Evolutionary conservation across 2,329 filamentous ascomycete species (phyloP).

Genomic region (Rugonectria rugulosa): DNA sequence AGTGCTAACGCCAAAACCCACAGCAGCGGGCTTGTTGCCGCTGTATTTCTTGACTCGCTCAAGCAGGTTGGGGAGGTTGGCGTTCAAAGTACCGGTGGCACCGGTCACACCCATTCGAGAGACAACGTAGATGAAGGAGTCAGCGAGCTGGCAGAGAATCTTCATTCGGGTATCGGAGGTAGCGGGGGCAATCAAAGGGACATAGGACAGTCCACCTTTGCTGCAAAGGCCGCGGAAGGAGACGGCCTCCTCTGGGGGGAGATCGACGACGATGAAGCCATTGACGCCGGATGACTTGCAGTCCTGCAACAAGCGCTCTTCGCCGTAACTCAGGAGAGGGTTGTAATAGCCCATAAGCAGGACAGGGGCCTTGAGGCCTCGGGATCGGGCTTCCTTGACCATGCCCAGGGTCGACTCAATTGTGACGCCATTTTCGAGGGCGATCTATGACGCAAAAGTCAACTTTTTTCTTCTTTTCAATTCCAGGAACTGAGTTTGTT

Average conservation of each 20-base stretch:
- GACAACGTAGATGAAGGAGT: slow-evolving; percentile 99
- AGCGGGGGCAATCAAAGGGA: slow-evolving; percentile 93
- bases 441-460: slow-evolving; percentile 56
- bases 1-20: slow-evolving; percentile 96
- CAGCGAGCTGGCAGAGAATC: slow-evolving; percentile 92
- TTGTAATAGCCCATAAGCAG: slow-evolving; percentile 99
- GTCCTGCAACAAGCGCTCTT: slow-evolving; percentile 86
- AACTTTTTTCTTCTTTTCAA: slow-evolving; percentile 7
- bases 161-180: slow-evolving; percentile 95
- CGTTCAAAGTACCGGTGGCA: slow-evolving; percentile 82
- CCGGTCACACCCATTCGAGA: slow-evolving; percentile 97
- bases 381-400: slow-evolving; percentile 79
- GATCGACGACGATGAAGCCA: slow-evolving; percentile 95
- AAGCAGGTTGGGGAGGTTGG: slow-evolving; percentile 81
- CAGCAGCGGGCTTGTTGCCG: slow-evolving; percentile 86
- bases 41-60: slow-evolving; percentile 91
- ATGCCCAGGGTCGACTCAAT: slow-evolving; percentile 81
- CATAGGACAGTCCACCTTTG: slow-evolving; percentile 85
- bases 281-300: slow-evolving; percentile 86
- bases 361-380: slow-evolving; percentile 81
- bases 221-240: slow-evolving; percentile 88
- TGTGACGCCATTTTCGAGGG: slow-evolving; percentile 87
- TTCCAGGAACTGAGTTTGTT: not conserved
- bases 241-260: slow-evolving; percentile 94
- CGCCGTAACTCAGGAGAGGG: slow-evolving; percentile 91